These are phyloP conservation scores for Botryosphaeria agaves DNA, from an alignment of 2,329 filamentous ascomycete species.

Conservation along the genomic window DNA sequence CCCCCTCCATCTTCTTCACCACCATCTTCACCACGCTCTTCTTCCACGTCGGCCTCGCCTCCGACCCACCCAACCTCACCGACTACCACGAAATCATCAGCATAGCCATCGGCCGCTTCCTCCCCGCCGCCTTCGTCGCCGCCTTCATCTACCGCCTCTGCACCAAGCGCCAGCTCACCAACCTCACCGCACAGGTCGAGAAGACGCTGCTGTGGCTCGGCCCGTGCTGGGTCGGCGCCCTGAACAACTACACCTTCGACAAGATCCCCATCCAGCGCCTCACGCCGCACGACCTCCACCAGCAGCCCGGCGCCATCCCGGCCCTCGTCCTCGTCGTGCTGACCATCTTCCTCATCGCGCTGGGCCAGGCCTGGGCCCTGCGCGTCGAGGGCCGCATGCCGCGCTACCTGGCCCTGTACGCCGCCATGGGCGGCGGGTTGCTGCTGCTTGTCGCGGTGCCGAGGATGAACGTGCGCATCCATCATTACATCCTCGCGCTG, in stretches of 20 bases:
- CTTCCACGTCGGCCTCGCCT: constrained; percentile 77
- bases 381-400: constrained; percentile 69
- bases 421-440: constrained; percentile 47
- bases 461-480: constrained; percentile 66
- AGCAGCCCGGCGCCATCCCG: constrained; percentile 75
- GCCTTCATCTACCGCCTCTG: constrained; percentile 81
- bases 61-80: constrained; percentile 59
- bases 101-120: constrained; percentile 59
- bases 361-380: constrained; percentile 71
- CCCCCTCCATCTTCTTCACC: constrained; percentile 69
- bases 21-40: constrained; percentile 68
- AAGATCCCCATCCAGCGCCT: constrained; percentile 85
- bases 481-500: constrained; percentile 85
- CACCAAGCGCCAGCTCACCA: constrained; percentile 50
- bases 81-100: constrained; percentile 58
- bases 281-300: constrained; percentile 74
- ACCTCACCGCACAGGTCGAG: constrained; percentile 68
- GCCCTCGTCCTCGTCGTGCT: constrained; percentile 67
- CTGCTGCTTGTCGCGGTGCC: constrained; percentile 42
- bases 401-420: constrained; percentile 62
- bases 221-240: constrained; percentile 72
- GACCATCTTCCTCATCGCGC: constrained; percentile 47
- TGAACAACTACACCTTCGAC: constrained; percentile 92
- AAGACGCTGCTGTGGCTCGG: constrained; percentile 86
- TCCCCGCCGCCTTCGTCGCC: constrained; percentile 74